These are phyloP conservation scores for Rhodofomes roseus DNA, from an alignment of 1,284 basidiomycete species.

Conservation along the genomic window DNA sequence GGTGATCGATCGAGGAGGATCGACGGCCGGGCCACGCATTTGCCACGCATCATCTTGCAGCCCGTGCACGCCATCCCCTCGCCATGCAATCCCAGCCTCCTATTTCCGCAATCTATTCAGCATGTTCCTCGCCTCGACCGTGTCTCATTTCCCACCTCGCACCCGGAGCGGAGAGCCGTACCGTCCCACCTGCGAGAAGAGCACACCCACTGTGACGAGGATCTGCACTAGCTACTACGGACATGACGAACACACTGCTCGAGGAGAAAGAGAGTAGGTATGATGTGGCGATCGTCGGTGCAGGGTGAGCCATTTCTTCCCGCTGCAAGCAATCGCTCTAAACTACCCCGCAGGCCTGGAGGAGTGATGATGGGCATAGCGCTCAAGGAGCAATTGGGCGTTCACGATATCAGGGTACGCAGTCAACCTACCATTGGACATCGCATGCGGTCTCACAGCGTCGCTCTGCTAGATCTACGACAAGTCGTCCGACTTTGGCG, in stretches of 20 bases:
- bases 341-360: slow-evolving; percentile 15
- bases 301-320: slow-evolving; percentile 1
- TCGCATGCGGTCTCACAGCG: background rate
- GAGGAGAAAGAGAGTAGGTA: background rate
- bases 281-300: slow-evolving; percentile 6
- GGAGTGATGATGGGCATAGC: slow-evolving; percentile 21
- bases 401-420: slow-evolving; percentile 23
- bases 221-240: too few relatives aligned
- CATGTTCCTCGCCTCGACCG: background rate
- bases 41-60: background rate
- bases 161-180: background rate
- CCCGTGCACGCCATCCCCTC: background rate
- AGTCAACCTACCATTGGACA: background rate
- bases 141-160: background rate
- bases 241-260: too few relatives aligned
- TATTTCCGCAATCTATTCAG: background rate
- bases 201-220: too few relatives aligned
- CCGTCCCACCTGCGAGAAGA: background rate
- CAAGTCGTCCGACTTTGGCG: slow-evolving; percentile 28
- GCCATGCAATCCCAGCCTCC: background rate
- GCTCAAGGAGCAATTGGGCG: slow-evolving; percentile 21
- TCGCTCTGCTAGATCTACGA: slow-evolving; percentile 29
- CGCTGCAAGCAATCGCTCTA: background rate
- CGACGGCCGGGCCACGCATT: too few relatives aligned
- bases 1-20: background rate